Conservation (phyloP, 495 filamentous ascomycete genomes). For the Lepraria neglecta region DNA sequence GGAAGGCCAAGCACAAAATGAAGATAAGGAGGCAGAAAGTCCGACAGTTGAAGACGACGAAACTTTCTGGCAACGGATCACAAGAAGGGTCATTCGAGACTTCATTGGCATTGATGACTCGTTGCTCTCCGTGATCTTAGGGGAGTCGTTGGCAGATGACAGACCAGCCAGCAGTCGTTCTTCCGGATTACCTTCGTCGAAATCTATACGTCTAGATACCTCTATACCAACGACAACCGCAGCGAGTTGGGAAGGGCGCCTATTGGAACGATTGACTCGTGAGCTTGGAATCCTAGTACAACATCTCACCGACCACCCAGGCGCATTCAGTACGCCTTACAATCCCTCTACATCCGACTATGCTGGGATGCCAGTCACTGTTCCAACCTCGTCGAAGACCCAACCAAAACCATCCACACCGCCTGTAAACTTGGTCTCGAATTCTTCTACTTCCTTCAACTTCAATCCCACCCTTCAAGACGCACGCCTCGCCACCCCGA, state of each 20-base stretch:
- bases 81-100: conserved; percentile 78
- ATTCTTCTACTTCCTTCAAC: conserved; percentile 45
- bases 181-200: neutral
- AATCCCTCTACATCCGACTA: conserved; percentile 42
- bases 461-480: conserved; percentile 35
- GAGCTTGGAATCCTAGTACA: conserved; percentile 80
- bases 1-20: neutral
- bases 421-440: conserved; percentile 17
- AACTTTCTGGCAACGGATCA: conserved; percentile 74
- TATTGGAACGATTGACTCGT: conserved; percentile 76
- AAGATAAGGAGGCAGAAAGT: neutral
- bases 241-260: conserved; percentile 64
- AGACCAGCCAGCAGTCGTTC: neutral
- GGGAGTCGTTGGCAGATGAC: conserved; percentile 60
- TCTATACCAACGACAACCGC: conserved; percentile 37
- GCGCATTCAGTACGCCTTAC: conserved; percentile 73
- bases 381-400: conserved; percentile 33
- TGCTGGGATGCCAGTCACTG: conserved; percentile 45
- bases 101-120: conserved; percentile 87
- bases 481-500: conserved; percentile 27
- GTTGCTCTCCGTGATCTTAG: conserved; percentile 77
- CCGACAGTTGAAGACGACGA: conserved; percentile 36
- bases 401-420: conserved; percentile 21
- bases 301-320: conserved; percentile 72
- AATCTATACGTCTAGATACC: conserved; percentile 32